phyloP scores from a whole-genome alignment of 2,329 filamentous ascomycete genomes.

The Byssoonygena ceratinophila region DNA sequence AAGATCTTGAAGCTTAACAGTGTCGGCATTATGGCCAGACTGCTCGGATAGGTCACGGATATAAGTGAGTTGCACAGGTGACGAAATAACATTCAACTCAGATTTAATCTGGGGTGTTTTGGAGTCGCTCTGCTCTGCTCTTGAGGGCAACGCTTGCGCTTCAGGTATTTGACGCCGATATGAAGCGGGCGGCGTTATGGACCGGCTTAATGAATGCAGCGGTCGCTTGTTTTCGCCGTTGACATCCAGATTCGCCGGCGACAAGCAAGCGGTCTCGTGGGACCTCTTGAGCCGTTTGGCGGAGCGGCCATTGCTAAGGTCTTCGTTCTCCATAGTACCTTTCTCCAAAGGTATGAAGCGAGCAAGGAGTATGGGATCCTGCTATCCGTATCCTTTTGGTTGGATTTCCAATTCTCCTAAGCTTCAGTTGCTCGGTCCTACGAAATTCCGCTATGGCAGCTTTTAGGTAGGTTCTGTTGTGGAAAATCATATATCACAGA shows the following conservation, averaged over 20 bases:
- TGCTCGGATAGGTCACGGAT: constrained; percentile 52
- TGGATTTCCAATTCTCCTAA: not conserved
- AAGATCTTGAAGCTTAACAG: constrained; percentile 56
- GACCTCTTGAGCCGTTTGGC: constrained; percentile 15
- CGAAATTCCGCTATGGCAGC: not conserved
- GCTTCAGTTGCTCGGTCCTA: not conserved
- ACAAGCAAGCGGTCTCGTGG: not conserved
- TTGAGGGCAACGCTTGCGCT: not conserved
- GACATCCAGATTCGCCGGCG: not conserved
- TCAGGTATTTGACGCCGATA: not conserved
- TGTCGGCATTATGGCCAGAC: constrained; percentile 50
- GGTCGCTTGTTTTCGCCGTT: constrained; percentile 1
- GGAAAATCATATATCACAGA: too few species aligned
- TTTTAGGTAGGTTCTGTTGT: not conserved
- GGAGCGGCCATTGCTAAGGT: constrained; percentile 2
- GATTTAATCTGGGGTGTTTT: not conserved
- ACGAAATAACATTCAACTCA: constrained; percentile 34
- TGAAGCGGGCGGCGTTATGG: constrained; percentile 25
- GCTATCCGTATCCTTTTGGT: not conserved
- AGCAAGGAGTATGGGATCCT: not conserved
- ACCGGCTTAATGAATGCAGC: constrained; percentile 24
- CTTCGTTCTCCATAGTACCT: not conserved
- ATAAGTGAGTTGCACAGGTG: constrained; percentile 61
- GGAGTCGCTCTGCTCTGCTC: not conserved
- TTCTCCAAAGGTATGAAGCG: not conserved